Base-by-base conservation (phyloP, 495 filamentous ascomycete genomes). In the Annulohypoxylon bovei region DNA sequence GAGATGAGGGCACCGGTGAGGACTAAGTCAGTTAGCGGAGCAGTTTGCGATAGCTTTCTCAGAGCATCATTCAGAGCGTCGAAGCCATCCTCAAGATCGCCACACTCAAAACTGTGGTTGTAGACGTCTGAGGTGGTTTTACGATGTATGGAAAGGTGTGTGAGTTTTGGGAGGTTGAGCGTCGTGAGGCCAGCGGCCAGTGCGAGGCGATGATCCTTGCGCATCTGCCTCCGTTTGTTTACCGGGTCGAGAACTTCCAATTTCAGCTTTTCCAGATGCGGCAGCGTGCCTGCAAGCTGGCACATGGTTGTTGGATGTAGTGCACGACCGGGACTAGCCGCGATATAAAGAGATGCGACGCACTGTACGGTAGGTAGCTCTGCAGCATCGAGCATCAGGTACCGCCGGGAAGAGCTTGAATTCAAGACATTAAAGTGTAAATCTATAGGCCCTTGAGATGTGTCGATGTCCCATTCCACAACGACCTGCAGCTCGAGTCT, bases 51-150 rank as follows among this genome's bases (percentile, higher is more conserved):
- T 23, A 55, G 4, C 11, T 23, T 37, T 16, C 52, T 33, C 1
- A 55, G 52, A 35, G 52, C 52, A 12, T 55, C 52, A 35, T 35
- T 55, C 9, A 55, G 30, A 16, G n/a, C 11, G 30, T 55, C 52
- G 7, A 55, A 11, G 16, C 52, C 52, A 37, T 55, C 52, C 16
- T 37, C 30, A 35, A 55, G 30, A 14, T 55, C 32, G 2, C 30
- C 25, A 35, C 52, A 55, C 5, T 37, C 18, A 55, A 55, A 55
- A 30, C 18, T 55, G 16, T 55, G 52, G 12, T 55, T 55, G 20
- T 12, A 23, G 16, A 55, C 30, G n/a, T 7, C 11, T 33, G 30
- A 37, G 52, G 14, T 35, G 30, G 30, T 35, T 12, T 20, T 5
- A 14, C 30, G 52, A 35, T 33, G 16, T 33, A 55, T 35, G 18